phyloP scores from a whole-genome alignment of 129 eudicot species.

The Arctium lappa region DNA sequence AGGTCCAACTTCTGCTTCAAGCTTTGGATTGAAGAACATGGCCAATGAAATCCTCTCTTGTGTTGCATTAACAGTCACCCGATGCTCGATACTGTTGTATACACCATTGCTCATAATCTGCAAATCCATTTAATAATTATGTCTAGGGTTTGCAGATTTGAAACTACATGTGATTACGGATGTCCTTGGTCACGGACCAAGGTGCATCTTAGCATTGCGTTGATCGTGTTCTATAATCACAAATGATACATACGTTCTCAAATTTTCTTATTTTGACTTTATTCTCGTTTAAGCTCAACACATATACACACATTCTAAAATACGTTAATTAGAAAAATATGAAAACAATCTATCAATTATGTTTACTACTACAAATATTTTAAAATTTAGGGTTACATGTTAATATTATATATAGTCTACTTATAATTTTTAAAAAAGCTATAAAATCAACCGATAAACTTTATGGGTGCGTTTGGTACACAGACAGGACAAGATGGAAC shows the following conservation, averaged over 20 bases:
- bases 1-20: slow-evolving; percentile 41
- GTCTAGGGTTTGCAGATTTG: neutral
- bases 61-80: slow-evolving; percentile 29
- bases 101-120: slow-evolving; percentile 45
- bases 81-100: slow-evolving; percentile 42
- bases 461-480: no score
- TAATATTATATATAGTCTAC: no score
- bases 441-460: no score
- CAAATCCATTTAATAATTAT: neutral
- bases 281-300: neutral
- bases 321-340: no score
- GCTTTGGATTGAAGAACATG: slow-evolving; percentile 45
- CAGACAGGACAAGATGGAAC: no score
- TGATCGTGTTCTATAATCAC: neutral
- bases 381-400: no score
- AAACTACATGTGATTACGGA: neutral
- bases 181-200: neutral
- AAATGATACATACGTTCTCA: no score
- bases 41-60: slow-evolving; percentile 34
- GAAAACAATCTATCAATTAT: neutral
- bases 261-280: no score
- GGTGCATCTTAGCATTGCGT: neutral
- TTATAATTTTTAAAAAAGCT: no score
- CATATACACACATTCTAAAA: no score
- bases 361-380: no score